These are phyloP conservation scores for Linaria vulgaris DNA, from an alignment of 257 asterid genomes.

Conservation along the genomic window DNA sequence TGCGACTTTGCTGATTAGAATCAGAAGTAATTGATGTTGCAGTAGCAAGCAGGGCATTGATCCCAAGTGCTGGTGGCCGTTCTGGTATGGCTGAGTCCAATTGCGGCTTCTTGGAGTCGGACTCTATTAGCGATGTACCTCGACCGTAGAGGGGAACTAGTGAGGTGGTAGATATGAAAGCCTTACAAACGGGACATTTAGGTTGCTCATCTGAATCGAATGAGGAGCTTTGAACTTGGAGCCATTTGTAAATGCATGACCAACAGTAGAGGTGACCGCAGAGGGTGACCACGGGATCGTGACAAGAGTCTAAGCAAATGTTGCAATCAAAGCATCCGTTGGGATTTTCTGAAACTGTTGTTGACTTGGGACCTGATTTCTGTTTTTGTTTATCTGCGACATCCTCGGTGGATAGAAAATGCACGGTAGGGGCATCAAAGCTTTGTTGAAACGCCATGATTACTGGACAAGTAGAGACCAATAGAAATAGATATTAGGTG, in stretches of 20 bases:
- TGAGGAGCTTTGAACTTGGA: slow-evolving; percentile 54
- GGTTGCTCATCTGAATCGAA: slow-evolving; percentile 54
- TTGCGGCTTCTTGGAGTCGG: slow-evolving; percentile 49
- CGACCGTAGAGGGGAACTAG: slow-evolving; percentile 84
- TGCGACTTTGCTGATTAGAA: slow-evolving; percentile 36
- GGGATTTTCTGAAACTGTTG: slow-evolving; percentile 41
- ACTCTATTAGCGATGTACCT: slow-evolving; percentile 50
- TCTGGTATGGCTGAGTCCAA: slow-evolving; percentile 55
- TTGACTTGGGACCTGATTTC: slow-evolving; percentile 34
- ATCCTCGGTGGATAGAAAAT: slow-evolving; percentile 42
- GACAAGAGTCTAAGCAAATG: slow-evolving; percentile 75
- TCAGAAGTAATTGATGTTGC: slow-evolving; percentile 33
- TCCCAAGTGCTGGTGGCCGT: slow-evolving; percentile 61
- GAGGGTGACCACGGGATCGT: slow-evolving; percentile 80
- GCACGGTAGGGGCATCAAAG: slow-evolving; percentile 38
- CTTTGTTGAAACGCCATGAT: slow-evolving; percentile 54
- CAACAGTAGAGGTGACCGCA: slow-evolving; percentile 95
- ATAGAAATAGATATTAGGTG: not conserved
- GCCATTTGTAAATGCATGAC: slow-evolving; percentile 96
- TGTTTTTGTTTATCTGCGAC: slow-evolving; percentile 45
- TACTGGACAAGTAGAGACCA: slow-evolving; percentile 39
- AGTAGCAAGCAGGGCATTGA: slow-evolving; percentile 28
- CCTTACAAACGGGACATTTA: slow-evolving; percentile 79
- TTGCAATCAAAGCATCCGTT: slow-evolving; percentile 79
- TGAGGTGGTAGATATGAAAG: slow-evolving; percentile 59